Evolutionary conservation across 768 basidiomycete species (phyloP), one percentile per base, ranked within the genome.

Genomic region (Boletus rufocinnamomeus): DNA sequence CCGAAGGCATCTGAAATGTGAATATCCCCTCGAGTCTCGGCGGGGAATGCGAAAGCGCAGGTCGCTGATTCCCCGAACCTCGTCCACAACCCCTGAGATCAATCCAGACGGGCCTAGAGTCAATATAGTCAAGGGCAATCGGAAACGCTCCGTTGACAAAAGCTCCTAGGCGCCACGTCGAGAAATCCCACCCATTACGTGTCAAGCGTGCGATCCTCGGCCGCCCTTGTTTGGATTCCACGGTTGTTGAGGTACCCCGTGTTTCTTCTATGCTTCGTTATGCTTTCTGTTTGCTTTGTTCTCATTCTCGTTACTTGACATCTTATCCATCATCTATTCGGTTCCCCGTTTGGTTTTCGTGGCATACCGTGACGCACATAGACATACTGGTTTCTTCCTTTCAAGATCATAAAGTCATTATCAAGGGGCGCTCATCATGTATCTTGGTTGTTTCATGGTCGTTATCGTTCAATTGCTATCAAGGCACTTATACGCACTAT

Each of bases 1-100:
- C 51, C 80, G 87, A 43, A 84, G 89, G 27, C 82, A 82, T 32
- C 81, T 89, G 49, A 82, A 77, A 56, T 91, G 89, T 69, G 86
- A 86, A 65, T 90, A 88, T 63, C 89, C 89, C 1, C 72, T 77
- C 7, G 86, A 87, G 70, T 89, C 87, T 64, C 79, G 86, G 37
- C 80, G 89, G 19, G 89, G 89, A 11, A 83, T 87, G 80, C 79
- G 85, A 51, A 75, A 74, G 66, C 72, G 75, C 71, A 46, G 64
- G 69, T 71, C 75, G 75, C 66, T 74, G 40, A 38, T 74, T 35
- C 73, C 72, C 19, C 69, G 73, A 23, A 65, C 62, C 21, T 62
- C 66, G 4, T 74, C 71, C 17, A 27, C 66, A 2, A 43, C 62
- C 7, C 69, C 72, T 40, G 72, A 72, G n/a, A 57, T 58, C 45